These are phyloP conservation scores for Haematococcus lacustris DNA, from an alignment of 139 green algal species.

Conservation along the genomic window DNA sequence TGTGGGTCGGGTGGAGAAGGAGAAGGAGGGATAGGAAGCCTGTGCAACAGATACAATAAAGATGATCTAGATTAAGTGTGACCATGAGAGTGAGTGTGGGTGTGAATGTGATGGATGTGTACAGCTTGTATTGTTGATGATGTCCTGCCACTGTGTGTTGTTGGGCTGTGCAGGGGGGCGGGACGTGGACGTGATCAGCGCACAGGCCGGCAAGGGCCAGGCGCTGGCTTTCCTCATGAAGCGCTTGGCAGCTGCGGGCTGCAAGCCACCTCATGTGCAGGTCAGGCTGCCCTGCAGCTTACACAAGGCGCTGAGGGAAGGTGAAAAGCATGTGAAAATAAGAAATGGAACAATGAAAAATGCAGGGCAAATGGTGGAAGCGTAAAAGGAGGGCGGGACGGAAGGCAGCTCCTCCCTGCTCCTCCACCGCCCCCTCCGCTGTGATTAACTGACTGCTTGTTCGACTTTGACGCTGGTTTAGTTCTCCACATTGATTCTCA, in stretches of 20 bases:
- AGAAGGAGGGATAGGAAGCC: neutral
- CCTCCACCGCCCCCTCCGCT: too few relatives aligned
- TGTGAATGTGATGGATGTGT: neutral
- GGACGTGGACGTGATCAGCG: constrained; percentile 81
- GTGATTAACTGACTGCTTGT: too few relatives aligned
- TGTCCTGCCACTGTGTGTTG: neutral
- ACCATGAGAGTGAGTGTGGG: too few relatives aligned
- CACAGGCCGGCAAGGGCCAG: constrained; percentile 76
- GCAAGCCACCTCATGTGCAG: constrained; percentile 13
- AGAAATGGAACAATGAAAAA: neutral
- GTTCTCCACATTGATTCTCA: too few relatives aligned
- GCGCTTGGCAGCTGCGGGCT: constrained; percentile 7
- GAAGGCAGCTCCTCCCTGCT: too few relatives aligned
- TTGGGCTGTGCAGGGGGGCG: constrained; percentile 27
- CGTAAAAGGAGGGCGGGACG: too few relatives aligned
- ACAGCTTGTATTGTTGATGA: neutral
- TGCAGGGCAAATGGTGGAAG: neutral
- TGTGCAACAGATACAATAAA: neutral
- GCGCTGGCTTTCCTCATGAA: constrained; percentile 75
- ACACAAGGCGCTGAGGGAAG: too few relatives aligned
- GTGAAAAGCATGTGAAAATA: neutral
- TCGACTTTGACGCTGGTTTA: too few relatives aligned
- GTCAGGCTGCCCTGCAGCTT: too few relatives aligned
- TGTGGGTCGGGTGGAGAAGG: constrained; percentile 5
- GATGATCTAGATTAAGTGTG: neutral